A percentile compares a stretch with the other conserved stretches of the same genome.
These are phyloP conservation scores for Calonectria pseudoreteaudii DNA, from an alignment of 2,329 filamentous ascomycete species.

Conservation along the genomic window DNA sequence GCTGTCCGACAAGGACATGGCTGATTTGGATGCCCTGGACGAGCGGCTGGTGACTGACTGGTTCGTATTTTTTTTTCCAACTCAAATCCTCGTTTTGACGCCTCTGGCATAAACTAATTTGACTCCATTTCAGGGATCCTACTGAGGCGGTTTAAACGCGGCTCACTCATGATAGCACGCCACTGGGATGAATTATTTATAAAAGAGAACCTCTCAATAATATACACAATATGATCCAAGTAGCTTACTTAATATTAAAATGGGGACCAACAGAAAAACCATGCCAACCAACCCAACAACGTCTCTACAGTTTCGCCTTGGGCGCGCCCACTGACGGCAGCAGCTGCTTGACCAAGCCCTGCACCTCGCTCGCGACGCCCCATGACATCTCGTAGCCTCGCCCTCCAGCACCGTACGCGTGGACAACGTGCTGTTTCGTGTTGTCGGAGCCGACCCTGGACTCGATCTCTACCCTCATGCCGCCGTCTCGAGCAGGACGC, in stretches of 20 bases:
- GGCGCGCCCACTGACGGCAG: neutral
- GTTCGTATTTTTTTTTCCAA: conserved; percentile 43
- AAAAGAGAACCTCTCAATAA: neutral
- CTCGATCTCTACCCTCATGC: conserved; percentile 55
- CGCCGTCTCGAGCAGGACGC: conserved; percentile 58
- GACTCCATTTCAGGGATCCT: conserved; percentile 42
- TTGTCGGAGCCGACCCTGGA: conserved; percentile 14
- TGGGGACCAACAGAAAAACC: neutral
- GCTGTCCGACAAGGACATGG: conserved; percentile 73
- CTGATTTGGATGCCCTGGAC: conserved; percentile 72
- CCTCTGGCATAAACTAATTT: conserved; percentile 12
- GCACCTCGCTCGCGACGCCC: conserved; percentile 66
- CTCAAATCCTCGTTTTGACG: neutral
- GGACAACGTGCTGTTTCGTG: conserved; percentile 51
- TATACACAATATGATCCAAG: neutral
- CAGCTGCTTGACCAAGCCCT: conserved; percentile 25
- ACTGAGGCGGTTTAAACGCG: conserved; percentile 41
- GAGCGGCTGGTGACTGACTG: conserved; percentile 80
- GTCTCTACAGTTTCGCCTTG: conserved; percentile 24
- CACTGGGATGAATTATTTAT: neutral
- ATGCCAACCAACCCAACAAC: no score
- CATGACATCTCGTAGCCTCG: conserved; percentile 72
- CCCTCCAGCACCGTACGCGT: conserved; percentile 71
- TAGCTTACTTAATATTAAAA: conserved; percentile 3
- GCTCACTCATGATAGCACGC: neutral